Percentiles rank a stretch among this genome's conserved stretches.
Conservation (phyloP, 495 filamentous ascomycete genomes). For the Glonium stellatum region DNA sequence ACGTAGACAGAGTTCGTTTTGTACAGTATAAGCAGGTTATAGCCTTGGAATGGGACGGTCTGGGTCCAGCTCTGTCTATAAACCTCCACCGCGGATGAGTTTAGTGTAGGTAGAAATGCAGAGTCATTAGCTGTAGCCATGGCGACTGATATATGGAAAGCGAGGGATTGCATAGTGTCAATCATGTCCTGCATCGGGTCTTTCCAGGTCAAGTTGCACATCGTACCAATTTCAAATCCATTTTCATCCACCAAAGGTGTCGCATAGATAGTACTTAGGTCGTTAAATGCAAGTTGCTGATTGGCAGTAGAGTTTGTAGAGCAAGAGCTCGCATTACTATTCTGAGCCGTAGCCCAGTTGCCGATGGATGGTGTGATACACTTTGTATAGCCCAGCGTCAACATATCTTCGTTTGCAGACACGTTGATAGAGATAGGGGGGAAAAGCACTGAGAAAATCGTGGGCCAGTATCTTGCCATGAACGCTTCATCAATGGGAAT, state of each 20-base stretch:
- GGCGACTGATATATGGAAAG: slow-evolving; percentile 18
- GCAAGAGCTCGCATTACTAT: slow-evolving; percentile 1
- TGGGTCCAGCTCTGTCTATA: slow-evolving; percentile 5
- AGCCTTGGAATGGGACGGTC: slow-evolving; percentile 1
- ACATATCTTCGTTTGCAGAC: slow-evolving; percentile 7
- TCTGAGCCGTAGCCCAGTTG: background rate
- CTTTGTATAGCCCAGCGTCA: slow-evolving; percentile 3
- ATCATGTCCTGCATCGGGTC: slow-evolving; percentile 21
- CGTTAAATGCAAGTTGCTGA: slow-evolving; percentile 4
- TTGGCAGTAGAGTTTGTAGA: background rate
- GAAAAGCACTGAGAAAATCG: slow-evolving; percentile 9
- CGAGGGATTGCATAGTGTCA: slow-evolving; percentile 12
- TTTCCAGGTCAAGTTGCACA: slow-evolving; percentile 14
- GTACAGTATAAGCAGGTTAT: slow-evolving; percentile 1
- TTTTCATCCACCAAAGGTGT: background rate
- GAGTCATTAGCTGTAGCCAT: slow-evolving; percentile 11
- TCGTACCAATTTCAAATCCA: background rate
- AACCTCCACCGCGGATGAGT: background rate
- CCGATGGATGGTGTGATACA: background rate
- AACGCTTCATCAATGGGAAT: slow-evolving; percentile 6
- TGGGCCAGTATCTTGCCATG: slow-evolving; percentile 14
- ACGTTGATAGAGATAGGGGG: slow-evolving; percentile 16
- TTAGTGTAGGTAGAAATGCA: slow-evolving; percentile 6
- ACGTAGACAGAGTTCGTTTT: slow-evolving; percentile 1
- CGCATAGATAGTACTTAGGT: slow-evolving; percentile 14